Base-by-base conservation (phyloP, 495 filamentous ascomycete genomes). In the Antarctomyces pellizariae region DNA sequence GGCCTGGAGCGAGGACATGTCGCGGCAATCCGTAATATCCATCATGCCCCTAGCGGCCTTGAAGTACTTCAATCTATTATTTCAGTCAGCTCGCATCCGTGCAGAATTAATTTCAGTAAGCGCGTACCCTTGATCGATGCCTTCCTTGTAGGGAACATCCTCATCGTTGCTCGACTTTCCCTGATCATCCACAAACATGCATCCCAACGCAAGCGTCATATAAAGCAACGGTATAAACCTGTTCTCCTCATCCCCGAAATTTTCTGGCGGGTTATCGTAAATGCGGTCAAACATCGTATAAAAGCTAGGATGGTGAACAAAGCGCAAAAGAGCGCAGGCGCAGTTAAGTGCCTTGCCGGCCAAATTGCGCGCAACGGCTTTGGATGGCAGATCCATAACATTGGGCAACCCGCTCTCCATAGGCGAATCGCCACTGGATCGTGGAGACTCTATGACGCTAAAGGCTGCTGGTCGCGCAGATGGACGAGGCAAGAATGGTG, bases 1-100 rank as follows among this genome's bases (percentile, higher is more conserved):
- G 1, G 75, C 73, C 43, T 95, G 83, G 9, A 95, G 56, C 2
- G 79, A 80, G 7, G 51, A 62, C 24, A 95, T 56, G 48, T 92
- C 83, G 33, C 82, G 66, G 36, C 82, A 90, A 38, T 92, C 79
- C 3, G 83, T 89, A 34, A 92, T 71, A 41, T 95, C 84, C 34
- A 93, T 53, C 30, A 77, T 64, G 23, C 47, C 28, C 15, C 79
- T 70, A 5, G 79, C 70, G 5, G 69, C 62, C 39, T 62, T 71
- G 49, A 84, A 92, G 44, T 79, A 92, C 53, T 79, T 77, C 37
- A 75, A 65, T 22, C 82, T 90, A 26, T n/a, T n/a, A n/a, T 13
- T 16, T 40, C 28, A 37, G 22, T 20, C 22, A 29, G n/a, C 13
- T 9, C 17, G 9, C 3, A 5, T 13, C 20, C 19, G 13, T 10